Evolutionary conservation across 2,329 filamentous ascomycete genomes (phyloP).

Genomic region (Hypoxylon sp.): DNA sequence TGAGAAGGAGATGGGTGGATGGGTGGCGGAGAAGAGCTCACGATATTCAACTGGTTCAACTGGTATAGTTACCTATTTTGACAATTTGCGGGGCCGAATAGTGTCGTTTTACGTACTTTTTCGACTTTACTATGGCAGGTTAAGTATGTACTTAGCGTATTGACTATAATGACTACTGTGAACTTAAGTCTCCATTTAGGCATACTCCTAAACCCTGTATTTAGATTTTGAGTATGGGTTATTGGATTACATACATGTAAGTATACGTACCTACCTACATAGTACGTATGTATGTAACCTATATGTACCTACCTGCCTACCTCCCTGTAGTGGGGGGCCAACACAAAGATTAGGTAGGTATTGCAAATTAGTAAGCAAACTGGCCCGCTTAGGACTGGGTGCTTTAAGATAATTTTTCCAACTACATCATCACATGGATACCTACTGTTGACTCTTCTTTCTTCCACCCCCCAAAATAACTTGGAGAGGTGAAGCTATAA

Average conservation of each 20-base stretch:
- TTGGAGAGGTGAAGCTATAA: background rate
- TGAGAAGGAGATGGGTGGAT: conserved; percentile 8
- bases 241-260: no score
- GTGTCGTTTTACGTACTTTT: conserved; percentile 22
- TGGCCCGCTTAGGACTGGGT: conserved; percentile 10
- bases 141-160: background rate
- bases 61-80: conserved; percentile 42
- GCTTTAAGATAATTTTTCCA: background rate
- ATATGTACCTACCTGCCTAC: no score
- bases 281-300: background rate
- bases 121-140: background rate
- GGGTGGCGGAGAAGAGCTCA: conserved; percentile 28
- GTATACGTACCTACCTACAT: background rate
- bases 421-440: conserved; percentile 15
- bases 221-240: background rate
- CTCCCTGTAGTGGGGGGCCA: no score
- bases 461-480: background rate
- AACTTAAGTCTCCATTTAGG: background rate
- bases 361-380: conserved; percentile 9
- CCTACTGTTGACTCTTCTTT: conserved; percentile 3
- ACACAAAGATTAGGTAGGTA: conserved; percentile 5
- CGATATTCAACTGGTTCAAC: conserved; percentile 35
- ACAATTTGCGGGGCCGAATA: conserved; percentile 26
- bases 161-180: no score
- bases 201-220: conserved; percentile 5